These are phyloP conservation scores for Epithemia pelagica DNA, from an alignment of 108 stramenopile genomes.

Conservation along the genomic window DNA sequence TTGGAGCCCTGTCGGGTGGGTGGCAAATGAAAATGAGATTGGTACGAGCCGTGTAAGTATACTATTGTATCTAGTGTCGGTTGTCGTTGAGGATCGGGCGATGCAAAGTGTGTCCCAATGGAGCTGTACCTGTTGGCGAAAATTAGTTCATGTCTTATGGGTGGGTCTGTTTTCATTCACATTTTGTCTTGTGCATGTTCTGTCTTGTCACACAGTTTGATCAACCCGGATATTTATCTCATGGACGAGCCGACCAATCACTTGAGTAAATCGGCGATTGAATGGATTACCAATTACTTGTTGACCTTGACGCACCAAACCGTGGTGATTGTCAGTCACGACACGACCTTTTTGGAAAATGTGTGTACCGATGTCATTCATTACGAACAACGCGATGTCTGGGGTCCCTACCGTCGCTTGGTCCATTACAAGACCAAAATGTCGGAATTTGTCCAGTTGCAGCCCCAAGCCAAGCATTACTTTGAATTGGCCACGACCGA, in stretches of 20 bases:
- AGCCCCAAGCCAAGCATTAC: slow-evolving; percentile 94
- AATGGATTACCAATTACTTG: slow-evolving; percentile 87
- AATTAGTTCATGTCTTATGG: neutral
- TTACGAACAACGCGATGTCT: slow-evolving; percentile 82
- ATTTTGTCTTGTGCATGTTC: too few species aligned
- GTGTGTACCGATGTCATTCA: slow-evolving; percentile 93
- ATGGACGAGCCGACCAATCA: slow-evolving; percentile 76
- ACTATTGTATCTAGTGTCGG: too few species aligned
- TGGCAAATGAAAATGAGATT: slow-evolving; percentile 96
- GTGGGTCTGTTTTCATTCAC: neutral
- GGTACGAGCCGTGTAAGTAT: slow-evolving; percentile 49
- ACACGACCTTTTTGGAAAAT: slow-evolving; percentile 89
- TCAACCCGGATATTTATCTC: slow-evolving; percentile 89
- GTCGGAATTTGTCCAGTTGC: slow-evolving; percentile 83
- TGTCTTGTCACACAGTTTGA: too few species aligned
- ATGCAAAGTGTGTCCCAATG: too few species aligned
- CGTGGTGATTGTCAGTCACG: slow-evolving; percentile 88
- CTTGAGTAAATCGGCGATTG: slow-evolving; percentile 75
- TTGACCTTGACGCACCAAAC: slow-evolving; percentile 70
- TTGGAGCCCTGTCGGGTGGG: slow-evolving; percentile 92
- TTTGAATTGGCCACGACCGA: slow-evolving; percentile 87
- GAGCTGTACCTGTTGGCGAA: too few species aligned
- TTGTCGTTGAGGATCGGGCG: too few species aligned
- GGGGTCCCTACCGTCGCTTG: slow-evolving; percentile 88
- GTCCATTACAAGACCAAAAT: slow-evolving; percentile 90